A percentile compares a stretch with the other conserved stretches of the same genome.
phyloP scores from a whole-genome alignment of 2,329 filamentous ascomycete species.

The Truncatella angustata region DNA sequence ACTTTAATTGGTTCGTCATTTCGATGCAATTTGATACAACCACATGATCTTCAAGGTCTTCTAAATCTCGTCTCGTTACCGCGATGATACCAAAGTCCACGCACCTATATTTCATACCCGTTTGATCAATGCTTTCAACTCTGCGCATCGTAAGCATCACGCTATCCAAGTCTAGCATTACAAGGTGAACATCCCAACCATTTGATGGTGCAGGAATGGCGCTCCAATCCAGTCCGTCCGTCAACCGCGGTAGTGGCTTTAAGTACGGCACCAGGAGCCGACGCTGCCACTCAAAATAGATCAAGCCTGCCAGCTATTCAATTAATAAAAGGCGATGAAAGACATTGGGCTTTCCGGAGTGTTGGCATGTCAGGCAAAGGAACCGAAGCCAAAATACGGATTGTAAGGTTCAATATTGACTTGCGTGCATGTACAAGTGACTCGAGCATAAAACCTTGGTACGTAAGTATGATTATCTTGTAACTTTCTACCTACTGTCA shows the following conservation, averaged over 20 bases:
- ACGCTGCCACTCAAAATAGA: background rate
- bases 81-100: background rate
- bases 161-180: no score
- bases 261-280: slow-evolving; percentile 10
- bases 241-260: slow-evolving; percentile 19
- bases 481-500: background rate
- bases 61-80: background rate
- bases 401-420: background rate
- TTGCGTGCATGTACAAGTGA: background rate
- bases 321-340: no score
- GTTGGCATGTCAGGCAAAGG: background rate
- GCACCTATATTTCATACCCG: no score
- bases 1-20: background rate
- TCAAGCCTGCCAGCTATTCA: background rate
- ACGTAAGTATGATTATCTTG: background rate
- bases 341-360: background rate
- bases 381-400: background rate
- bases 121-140: no score
- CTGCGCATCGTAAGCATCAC: background rate
- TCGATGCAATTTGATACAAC: background rate
- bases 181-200: no score
- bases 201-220: no score
- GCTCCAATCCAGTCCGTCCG: background rate
- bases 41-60: background rate
- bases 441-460: background rate